phyloP scores from a whole-genome alignment of 306 rosid species.

The Oxytropis ochrocephala region DNA sequence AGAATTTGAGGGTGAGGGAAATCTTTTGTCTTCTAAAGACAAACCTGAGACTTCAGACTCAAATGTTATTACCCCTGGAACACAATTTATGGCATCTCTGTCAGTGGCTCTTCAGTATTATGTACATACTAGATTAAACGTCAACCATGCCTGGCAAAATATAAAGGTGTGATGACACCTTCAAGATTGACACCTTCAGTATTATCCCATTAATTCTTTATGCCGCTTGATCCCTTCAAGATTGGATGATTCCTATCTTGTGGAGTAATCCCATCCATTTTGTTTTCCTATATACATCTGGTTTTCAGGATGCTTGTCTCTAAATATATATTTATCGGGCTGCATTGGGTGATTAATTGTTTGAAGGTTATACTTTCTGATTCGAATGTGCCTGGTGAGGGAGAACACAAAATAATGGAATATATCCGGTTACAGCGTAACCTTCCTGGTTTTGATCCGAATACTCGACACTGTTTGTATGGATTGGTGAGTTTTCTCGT shows the following conservation, averaged over 20 bases:
- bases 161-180: conserved; percentile 56
- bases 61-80: conserved; percentile 95
- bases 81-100: conserved; percentile 82
- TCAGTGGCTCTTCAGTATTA: conserved; percentile 90
- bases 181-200: too few species aligned
- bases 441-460: conserved; percentile 79
- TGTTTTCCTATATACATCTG: conserved; percentile 24
- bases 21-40: conserved; percentile 42
- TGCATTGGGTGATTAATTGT: conserved; percentile 57
- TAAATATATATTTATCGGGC: conserved; percentile 47
- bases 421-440: conserved; percentile 77
- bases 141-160: conserved; percentile 65
- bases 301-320: conserved; percentile 52
- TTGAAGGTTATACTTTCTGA: conserved; percentile 99
- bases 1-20: conserved; percentile 59
- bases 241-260: conserved; percentile 43
- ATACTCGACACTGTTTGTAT: conserved; percentile 80
- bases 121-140: conserved; percentile 72
- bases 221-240: conserved; percentile 35
- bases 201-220: conserved; percentile 16
- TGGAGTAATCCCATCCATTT: conserved; percentile 50
- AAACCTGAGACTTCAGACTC: conserved; percentile 79
- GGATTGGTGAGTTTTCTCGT: conserved; percentile 72
- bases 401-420: conserved; percentile 90
- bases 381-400: conserved; percentile 94